Conservation (phyloP, 1,284 basidiomycete genomes). For the Naganishia liquefaciens region DNA sequence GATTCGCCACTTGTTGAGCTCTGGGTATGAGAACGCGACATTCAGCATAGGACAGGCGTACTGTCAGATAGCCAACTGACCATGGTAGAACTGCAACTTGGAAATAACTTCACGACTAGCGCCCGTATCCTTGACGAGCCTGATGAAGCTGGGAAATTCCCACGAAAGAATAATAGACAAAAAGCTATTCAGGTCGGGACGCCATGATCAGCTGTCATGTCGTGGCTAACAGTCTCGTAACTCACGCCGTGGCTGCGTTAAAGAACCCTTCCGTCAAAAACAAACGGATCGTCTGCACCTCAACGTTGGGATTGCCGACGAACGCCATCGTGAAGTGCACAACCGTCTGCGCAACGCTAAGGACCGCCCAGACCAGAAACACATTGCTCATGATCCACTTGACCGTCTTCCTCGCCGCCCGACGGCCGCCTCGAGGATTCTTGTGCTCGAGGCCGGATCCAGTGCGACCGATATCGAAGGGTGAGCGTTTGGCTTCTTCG, state of each 20-base stretch:
- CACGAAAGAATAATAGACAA: slow-evolving; percentile 22
- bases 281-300: slow-evolving; percentile 15
- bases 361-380: slow-evolving; percentile 14
- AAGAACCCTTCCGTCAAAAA: slow-evolving; percentile 19
- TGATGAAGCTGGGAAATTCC: slow-evolving; percentile 24
- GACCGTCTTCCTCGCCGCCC: slow-evolving; percentile 15
- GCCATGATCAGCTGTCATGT: background rate
- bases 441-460: background rate
- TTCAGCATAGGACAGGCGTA: background rate
- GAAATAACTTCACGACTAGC: slow-evolving; percentile 24
- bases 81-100: slow-evolving; percentile 30
- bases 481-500: background rate
- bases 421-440: background rate
- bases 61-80: background rate
- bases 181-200: background rate
- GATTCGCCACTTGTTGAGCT: slow-evolving; percentile 31
- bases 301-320: slow-evolving; percentile 6
- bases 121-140: slow-evolving; percentile 23
- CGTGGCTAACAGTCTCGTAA: background rate
- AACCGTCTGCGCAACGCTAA: slow-evolving; percentile 16
- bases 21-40: background rate
- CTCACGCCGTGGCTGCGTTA: slow-evolving; percentile 15
- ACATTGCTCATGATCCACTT: slow-evolving; percentile 28
- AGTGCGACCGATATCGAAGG: background rate
- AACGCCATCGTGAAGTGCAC: slow-evolving; percentile 19